These are phyloP conservation scores for Paramecium tetraurelia DNA, from an alignment of 73 alveolate genomes.

Conservation along the genomic window DNA sequence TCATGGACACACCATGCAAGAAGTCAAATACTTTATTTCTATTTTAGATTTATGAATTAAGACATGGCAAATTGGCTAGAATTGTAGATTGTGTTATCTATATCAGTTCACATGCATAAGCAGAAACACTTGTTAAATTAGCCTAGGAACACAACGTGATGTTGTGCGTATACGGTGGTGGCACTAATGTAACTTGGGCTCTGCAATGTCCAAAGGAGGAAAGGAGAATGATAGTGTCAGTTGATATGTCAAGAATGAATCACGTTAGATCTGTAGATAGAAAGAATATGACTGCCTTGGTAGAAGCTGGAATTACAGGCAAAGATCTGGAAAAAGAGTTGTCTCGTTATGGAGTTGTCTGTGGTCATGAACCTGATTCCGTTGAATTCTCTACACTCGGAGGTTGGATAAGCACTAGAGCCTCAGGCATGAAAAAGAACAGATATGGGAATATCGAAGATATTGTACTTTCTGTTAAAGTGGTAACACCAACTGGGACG, in stretches of 20 bases:
- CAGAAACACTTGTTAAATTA: conserved; percentile 65
- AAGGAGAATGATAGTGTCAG: conserved; percentile 80
- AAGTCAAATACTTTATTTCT: background rate
- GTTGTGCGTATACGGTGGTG: conserved; percentile 86
- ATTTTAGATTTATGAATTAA: conserved; percentile 49
- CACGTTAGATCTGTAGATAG: conserved; percentile 79
- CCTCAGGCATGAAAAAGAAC: conserved; percentile 93
- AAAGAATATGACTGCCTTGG: conserved; percentile 83
- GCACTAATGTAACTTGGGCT: conserved; percentile 94
- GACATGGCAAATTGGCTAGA: conserved; percentile 72
- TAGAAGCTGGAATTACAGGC: conserved; percentile 88
- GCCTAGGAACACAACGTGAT: conserved; percentile 77
- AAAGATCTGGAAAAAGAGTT: conserved; percentile 84
- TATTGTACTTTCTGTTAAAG: conserved; percentile 70
- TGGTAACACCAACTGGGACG: conserved; percentile 86
- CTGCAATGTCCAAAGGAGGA: conserved; percentile 68
- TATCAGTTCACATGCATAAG: conserved; percentile 70
- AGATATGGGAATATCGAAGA: conserved; percentile 95
- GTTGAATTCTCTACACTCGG: conserved; percentile 86
- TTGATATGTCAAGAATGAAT: conserved; percentile 81
- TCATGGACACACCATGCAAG: conserved; percentile 88
- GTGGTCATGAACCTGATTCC: conserved; percentile 94
- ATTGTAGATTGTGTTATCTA: conserved; percentile 76
- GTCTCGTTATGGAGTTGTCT: conserved; percentile 75
- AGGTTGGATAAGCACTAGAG: conserved; percentile 91